These are phyloP conservation scores for Xerocomellus chrysenteron DNA, from an alignment of 768 basidiomycete species.

Conservation along the genomic window DNA sequence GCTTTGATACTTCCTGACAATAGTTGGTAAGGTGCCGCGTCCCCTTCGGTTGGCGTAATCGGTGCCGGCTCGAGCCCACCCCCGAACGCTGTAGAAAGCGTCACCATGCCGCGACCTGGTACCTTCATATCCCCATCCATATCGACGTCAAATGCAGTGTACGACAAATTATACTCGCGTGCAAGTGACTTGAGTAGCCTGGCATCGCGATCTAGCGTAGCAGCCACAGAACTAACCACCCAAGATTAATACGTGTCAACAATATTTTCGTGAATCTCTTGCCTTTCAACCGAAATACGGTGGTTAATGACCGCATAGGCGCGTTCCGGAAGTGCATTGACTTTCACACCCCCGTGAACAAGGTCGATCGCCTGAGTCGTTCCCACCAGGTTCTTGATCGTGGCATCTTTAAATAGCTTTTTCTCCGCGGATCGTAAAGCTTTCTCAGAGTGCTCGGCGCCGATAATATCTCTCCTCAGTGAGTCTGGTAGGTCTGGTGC, in stretches of 20 bases:
- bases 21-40: slow-evolving; percentile 42
- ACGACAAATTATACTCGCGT: slow-evolving; percentile 53
- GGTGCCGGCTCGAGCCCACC: slow-evolving; percentile 64
- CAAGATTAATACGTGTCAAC: background rate
- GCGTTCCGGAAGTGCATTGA: slow-evolving; percentile 77
- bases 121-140: slow-evolving; percentile 33
- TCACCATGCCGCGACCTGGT: slow-evolving; percentile 45
- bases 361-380: slow-evolving; percentile 82
- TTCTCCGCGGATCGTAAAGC: slow-evolving; percentile 53
- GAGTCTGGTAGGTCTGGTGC: slow-evolving; percentile 50
- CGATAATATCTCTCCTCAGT: slow-evolving; percentile 48
- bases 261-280: slow-evolving; percentile 2
- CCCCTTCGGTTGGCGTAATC: slow-evolving; percentile 44
- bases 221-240: slow-evolving; percentile 37
- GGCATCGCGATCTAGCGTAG: slow-evolving; percentile 45
- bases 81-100: slow-evolving; percentile 47
- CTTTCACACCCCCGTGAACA: slow-evolving; percentile 65
- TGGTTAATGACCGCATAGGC: slow-evolving; percentile 72
- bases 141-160: slow-evolving; percentile 52
- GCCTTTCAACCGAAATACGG: slow-evolving; percentile 64
- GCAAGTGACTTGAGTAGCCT: slow-evolving; percentile 46
- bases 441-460: slow-evolving; percentile 47
- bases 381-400: slow-evolving; percentile 48
- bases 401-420: slow-evolving; percentile 40
- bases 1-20: slow-evolving; percentile 67